Evolutionary conservation across 169 alveolate species (phyloP).

Genomic region (Cryptosporidium bovis): DNA sequence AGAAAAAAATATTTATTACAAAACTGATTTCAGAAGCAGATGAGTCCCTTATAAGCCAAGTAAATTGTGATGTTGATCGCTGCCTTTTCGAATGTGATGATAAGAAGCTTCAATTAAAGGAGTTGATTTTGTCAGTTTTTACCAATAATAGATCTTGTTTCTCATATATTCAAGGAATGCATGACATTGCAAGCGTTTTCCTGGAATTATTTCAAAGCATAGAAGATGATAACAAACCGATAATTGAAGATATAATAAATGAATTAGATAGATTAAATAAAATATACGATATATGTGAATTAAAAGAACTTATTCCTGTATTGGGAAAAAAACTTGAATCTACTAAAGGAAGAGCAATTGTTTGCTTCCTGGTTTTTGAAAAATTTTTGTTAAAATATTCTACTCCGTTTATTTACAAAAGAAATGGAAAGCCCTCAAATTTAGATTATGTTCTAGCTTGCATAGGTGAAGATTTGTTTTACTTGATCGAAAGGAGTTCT

Average conservation of each 20-base stretch:
- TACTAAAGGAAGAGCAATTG: constrained; percentile 34
- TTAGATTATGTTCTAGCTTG: constrained; percentile 1
- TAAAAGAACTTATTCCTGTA: background rate
- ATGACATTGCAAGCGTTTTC: constrained; percentile 60
- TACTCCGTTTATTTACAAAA: constrained; percentile 15
- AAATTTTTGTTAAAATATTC: constrained; percentile 33
- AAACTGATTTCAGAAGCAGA: constrained; percentile 21
- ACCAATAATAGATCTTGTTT: constrained; percentile 3
- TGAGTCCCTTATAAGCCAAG: constrained; percentile 21
- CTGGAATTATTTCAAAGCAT: constrained; percentile 1
- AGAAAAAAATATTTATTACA: background rate
- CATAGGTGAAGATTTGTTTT: constrained; percentile 4
- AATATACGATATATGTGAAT: background rate
- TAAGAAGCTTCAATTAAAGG: constrained; percentile 3
- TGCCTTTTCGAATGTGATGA: background rate
- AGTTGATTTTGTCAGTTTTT: constrained; percentile 24
- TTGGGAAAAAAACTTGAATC: background rate
- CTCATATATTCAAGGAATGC: constrained; percentile 67
- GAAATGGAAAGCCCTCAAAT: background rate
- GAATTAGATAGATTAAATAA: constrained; percentile 2
- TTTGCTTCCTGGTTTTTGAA: constrained; percentile 51
- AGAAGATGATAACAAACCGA: background rate
- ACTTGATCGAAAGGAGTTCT: background rate
- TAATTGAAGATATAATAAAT: background rate
- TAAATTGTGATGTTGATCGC: constrained; percentile 67